A percentile compares a stretch with the other conserved stretches of the same genome.
Conservation (phyloP, 2,329 filamentous ascomycete genomes). For the Stachybotrys echinatus region DNA sequence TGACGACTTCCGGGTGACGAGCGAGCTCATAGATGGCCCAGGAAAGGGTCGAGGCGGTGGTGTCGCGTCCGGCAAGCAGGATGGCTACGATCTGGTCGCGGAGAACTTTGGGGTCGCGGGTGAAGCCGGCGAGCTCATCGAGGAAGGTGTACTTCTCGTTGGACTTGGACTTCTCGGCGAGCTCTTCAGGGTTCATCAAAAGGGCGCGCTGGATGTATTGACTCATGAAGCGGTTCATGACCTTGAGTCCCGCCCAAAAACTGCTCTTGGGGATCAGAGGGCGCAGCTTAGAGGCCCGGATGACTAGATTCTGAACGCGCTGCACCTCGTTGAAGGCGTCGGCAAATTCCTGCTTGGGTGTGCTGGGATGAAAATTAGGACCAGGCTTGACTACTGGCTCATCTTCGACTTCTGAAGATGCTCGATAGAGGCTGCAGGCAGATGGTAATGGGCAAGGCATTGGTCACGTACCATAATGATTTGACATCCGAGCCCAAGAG, state of each 20-base stretch:
- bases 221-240: conserved; percentile 72
- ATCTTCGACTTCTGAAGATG: too few species aligned
- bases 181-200: conserved; percentile 62
- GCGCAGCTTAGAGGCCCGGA: conserved; percentile 59
- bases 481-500: conserved; percentile 72
- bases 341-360: conserved; percentile 64
- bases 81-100: conserved; percentile 82
- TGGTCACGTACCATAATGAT: conserved; percentile 43
- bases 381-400: too few species aligned
- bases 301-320: conserved; percentile 62
- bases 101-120: conserved; percentile 63
- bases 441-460: neutral
- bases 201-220: conserved; percentile 73
- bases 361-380: conserved; percentile 26
- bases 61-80: conserved; percentile 81
- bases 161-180: conserved; percentile 65
- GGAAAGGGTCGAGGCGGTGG: conserved; percentile 74
- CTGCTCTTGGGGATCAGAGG: conserved; percentile 55
- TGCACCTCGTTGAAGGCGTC: conserved; percentile 78
- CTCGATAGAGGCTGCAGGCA: conserved; percentile 2
- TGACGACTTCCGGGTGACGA: conserved; percentile 60
- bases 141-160: conserved; percentile 78
- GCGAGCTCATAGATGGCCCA: conserved; percentile 82
- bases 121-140: conserved; percentile 77
- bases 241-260: conserved; percentile 59